Evolutionary conservation across 495 filamentous ascomycete genomes (phyloP).

Genomic region (Friedmanniomyces simplex): DNA sequence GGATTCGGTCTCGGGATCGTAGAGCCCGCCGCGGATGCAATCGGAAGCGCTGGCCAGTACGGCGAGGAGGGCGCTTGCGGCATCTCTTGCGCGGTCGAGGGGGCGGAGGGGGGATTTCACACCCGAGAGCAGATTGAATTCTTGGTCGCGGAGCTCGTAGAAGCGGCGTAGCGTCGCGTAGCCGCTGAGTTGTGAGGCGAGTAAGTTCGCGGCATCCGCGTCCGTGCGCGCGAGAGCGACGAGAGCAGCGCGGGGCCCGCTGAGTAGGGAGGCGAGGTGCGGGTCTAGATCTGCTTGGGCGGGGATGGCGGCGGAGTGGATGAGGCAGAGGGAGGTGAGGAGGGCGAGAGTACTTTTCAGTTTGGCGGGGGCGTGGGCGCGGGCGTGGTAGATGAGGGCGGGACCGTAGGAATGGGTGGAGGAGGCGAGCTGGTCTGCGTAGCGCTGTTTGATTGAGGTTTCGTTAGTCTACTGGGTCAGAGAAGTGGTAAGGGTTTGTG

Average conservation of each 20-base stretch:
- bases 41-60: conserved; percentile 75
- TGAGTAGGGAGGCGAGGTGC: conserved; percentile 53
- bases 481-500: not conserved
- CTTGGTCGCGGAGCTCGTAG: conserved; percentile 73
- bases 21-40: conserved; percentile 79
- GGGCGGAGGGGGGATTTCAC: too few relatives aligned
- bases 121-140: conserved; percentile 24
- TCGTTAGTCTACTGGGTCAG: not conserved
- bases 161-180: conserved; percentile 81
- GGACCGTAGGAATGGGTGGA: conserved; percentile 42
- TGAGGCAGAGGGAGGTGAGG: conserved; percentile 75
- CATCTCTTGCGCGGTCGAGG: conserved; percentile 34
- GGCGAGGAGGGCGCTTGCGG: conserved; percentile 50
- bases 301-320: conserved; percentile 72
- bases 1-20: conserved; percentile 63
- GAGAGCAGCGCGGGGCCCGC: conserved; percentile 54
- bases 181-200: conserved; percentile 75
- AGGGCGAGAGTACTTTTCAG: conserved; percentile 71
- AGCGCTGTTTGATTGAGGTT: conserved; percentile 48
- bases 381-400: conserved; percentile 75
- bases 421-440: conserved; percentile 58
- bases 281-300: conserved; percentile 55
- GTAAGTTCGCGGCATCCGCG: conserved; percentile 63
- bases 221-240: conserved; percentile 55
- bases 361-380: conserved; percentile 61